phyloP scores from a whole-genome alignment of 208 protist genomes.

The Trypanosoma platydactyli region DNA sequence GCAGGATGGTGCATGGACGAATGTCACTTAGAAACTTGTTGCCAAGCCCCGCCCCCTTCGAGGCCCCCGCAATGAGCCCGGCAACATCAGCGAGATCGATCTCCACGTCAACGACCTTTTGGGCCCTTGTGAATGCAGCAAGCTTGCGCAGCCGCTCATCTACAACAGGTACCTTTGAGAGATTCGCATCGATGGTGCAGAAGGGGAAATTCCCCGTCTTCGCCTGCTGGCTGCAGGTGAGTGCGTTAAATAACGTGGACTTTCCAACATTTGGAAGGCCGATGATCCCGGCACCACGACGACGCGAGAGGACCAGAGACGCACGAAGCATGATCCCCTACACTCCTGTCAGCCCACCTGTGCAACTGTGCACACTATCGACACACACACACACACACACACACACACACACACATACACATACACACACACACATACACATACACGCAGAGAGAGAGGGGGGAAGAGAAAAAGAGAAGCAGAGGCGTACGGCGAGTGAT shows the following conservation, averaged over 20 bases:
- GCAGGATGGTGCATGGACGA: conserved; percentile 69
- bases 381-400: conserved; percentile 8
- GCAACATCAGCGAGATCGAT: conserved; percentile 89
- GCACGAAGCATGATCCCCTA: conserved; percentile 24
- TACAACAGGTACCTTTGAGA: conserved; percentile 70
- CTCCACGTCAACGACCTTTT: conserved; percentile 74
- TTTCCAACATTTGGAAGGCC: conserved; percentile 92
- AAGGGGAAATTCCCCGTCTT: conserved; percentile 94
- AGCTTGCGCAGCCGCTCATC: conserved; percentile 77
- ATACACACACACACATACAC: background rate
- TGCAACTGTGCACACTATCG: too few relatives aligned
- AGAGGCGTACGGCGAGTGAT: too few relatives aligned
- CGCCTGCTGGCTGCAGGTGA: conserved; percentile 85
- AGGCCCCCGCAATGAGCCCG: conserved; percentile 86
- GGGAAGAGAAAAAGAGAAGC: too few relatives aligned
- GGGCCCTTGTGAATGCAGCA: conserved; percentile 59
- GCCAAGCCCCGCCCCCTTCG: conserved; percentile 81
- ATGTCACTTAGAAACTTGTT: conserved; percentile 90
- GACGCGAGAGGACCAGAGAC: conserved; percentile 24
- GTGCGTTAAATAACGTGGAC: conserved; percentile 93
- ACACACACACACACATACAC: background rate
- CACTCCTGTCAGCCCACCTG: too few relatives aligned
- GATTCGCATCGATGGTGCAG: conserved; percentile 93
- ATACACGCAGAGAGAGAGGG: background rate
- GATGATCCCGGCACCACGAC: conserved; percentile 83